These are phyloP conservation scores for Lepidopterella palustris DNA, from an alignment of 495 filamentous ascomycete genomes.

Conservation along the genomic window DNA sequence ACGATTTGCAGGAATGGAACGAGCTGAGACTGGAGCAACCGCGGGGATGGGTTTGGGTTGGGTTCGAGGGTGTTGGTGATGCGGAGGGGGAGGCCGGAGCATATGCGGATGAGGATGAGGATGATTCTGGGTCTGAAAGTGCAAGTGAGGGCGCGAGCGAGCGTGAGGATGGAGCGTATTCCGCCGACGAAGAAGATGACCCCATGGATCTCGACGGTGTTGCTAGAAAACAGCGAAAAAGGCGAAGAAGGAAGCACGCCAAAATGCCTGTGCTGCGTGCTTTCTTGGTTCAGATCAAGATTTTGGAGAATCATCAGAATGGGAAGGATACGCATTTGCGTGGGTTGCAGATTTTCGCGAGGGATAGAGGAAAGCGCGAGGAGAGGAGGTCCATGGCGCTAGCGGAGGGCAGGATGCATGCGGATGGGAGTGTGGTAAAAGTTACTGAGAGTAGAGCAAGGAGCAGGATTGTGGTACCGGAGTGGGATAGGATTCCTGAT, in stretches of 20 bases:
- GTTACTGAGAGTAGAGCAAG: background rate
- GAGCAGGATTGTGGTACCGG: background rate
- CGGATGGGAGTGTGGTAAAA: background rate
- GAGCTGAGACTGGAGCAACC: conserved; percentile 73
- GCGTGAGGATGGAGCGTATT: conserved; percentile 28
- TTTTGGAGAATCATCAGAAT: conserved; percentile 97
- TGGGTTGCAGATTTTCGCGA: conserved; percentile 83
- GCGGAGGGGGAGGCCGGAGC: conserved; percentile 16
- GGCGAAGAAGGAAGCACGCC: background rate
- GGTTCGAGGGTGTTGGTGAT: conserved; percentile 58
- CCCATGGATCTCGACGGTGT: conserved; percentile 30
- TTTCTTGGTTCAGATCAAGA: conserved; percentile 77
- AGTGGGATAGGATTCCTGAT: conserved; percentile 2
- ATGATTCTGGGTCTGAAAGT: background rate
- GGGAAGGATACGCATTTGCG: conserved; percentile 97
- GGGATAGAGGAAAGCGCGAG: conserved; percentile 43
- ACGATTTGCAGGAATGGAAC: conserved; percentile 78
- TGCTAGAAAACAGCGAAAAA: conserved; percentile 38
- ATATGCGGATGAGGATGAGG: conserved; percentile 22
- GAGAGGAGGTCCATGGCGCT: background rate
- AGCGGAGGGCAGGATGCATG: too few relatives aligned
- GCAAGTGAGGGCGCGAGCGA: conserved; percentile 32
- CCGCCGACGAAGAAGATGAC: conserved; percentile 21
- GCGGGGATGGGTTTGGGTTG: conserved; percentile 83
- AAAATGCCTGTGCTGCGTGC: conserved; percentile 57